These are phyloP conservation scores for Bolboschoenus planiculmis DNA, from an alignment of 176 grass and related monocot genomes.

Conservation along the genomic window DNA sequence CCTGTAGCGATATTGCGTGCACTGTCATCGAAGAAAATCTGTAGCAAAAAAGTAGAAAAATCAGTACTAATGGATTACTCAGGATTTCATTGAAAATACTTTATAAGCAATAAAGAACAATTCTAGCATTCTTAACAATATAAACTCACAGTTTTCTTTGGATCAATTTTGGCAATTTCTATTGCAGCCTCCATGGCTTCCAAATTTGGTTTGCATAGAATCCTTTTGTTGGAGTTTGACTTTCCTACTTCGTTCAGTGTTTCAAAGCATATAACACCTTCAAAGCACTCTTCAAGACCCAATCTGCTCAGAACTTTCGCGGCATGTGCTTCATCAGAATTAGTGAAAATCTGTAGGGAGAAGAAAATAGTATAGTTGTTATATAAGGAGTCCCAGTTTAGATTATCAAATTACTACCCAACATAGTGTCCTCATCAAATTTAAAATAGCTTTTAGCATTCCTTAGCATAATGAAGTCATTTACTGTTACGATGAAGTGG, in stretches of 20 bases:
- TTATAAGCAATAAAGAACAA: neutral
- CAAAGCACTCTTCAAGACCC: conserved; percentile 83
- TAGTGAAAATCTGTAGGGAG: conserved; percentile 70
- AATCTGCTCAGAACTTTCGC: conserved; percentile 50
- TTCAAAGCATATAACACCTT: conserved; percentile 91
- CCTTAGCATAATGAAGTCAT: neutral
- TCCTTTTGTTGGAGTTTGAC: conserved; percentile 2
- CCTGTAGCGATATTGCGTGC: conserved; percentile 73
- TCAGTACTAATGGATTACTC: neutral
- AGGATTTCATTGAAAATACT: neutral
- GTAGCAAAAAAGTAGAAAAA: neutral
- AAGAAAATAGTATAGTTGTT: neutral
- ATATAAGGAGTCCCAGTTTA: neutral
- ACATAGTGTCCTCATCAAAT: neutral
- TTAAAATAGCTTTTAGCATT: neutral
- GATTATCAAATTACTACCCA: neutral
- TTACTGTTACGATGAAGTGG: neutral
- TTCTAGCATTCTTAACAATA: neutral
- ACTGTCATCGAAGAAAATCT: conserved; percentile 96
- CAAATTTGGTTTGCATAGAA: conserved; percentile 83
- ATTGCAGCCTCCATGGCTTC: conserved; percentile 84
- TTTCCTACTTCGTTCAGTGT: conserved; percentile 51
- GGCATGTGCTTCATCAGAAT: conserved; percentile 71
- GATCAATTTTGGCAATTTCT: conserved; percentile 60
- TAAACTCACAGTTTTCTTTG: conserved; percentile 51